phyloP scores from a whole-genome alignment of 345 rosid species.

The Salix caprea region DNA sequence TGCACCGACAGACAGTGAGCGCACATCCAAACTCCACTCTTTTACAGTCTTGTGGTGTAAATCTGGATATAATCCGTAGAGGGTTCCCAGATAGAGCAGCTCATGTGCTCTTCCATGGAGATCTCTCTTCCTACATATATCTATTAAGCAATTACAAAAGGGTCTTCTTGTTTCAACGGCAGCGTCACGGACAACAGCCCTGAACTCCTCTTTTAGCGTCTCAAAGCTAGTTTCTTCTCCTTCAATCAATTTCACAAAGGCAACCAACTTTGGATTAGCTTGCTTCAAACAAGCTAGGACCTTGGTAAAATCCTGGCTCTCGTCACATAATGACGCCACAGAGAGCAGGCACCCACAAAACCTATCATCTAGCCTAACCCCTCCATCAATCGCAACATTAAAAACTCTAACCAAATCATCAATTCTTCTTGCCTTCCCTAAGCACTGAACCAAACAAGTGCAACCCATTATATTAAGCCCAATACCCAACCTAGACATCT shows the following conservation, averaged over 20 bases:
- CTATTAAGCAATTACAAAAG: constrained; percentile 85
- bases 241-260: constrained; percentile 46
- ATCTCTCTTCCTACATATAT: constrained; percentile 60
- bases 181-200: constrained; percentile 44
- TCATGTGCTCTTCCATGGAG: constrained; percentile 63
- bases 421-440: constrained; percentile 65
- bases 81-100: constrained; percentile 77
- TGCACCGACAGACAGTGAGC: constrained; percentile 81
- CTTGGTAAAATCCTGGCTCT: constrained; percentile 45
- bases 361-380: constrained; percentile 76
- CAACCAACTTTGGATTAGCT: constrained; percentile 63
- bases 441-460: constrained; percentile 78
- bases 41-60: constrained; percentile 57
- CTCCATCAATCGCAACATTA: constrained; percentile 36
- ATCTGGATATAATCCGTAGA: constrained; percentile 72
- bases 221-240: constrained; percentile 44
- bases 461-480: constrained; percentile 84
- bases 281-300: constrained; percentile 59
- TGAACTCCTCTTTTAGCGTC: constrained; percentile 58
- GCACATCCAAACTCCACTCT: constrained; percentile 84
- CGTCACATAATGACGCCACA: constrained; percentile 62
- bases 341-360: constrained; percentile 86
- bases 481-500: constrained; percentile 52
- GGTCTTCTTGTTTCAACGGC: constrained; percentile 76
- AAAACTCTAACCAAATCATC: constrained; percentile 67